Evolutionary conservation across 176 grass and related monocot species (phyloP).

Genomic region (maize (Zea mays)): Zm-B73-REFERENCE-NAM-5.0 NC_050102.1:150017501-150018000

Average conservation of each 20-base stretch:
- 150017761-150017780: slow-evolving; percentile 32
- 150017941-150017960: slow-evolving; percentile 40
- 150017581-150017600: slow-evolving; percentile 45
- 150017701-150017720: slow-evolving; percentile 32
- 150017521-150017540: slow-evolving; percentile 43
- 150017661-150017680: slow-evolving; percentile 46
- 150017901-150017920: slow-evolving; percentile 23
- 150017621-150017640: slow-evolving; percentile 26
- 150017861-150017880: slow-evolving; percentile 30
- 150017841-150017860: not conserved
- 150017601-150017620: slow-evolving; percentile 55
- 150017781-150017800: slow-evolving; percentile 20
- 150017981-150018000: slow-evolving; percentile 18
- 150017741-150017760: slow-evolving; percentile 59
- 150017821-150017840: slow-evolving; percentile 50
- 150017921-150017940: slow-evolving; percentile 31
- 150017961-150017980: slow-evolving; percentile 37
- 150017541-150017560: slow-evolving; percentile 44
- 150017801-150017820: slow-evolving; percentile 33
- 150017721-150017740: slow-evolving; percentile 9
- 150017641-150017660: slow-evolving; percentile 32
- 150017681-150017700: slow-evolving; percentile 46
- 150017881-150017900: slow-evolving; percentile 17
- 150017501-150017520: slow-evolving; percentile 34
- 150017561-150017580: slow-evolving; percentile 30